Conservation (phyloP, 495 filamentous ascomycete species). For the Trichocladium antarcticum region DNA sequence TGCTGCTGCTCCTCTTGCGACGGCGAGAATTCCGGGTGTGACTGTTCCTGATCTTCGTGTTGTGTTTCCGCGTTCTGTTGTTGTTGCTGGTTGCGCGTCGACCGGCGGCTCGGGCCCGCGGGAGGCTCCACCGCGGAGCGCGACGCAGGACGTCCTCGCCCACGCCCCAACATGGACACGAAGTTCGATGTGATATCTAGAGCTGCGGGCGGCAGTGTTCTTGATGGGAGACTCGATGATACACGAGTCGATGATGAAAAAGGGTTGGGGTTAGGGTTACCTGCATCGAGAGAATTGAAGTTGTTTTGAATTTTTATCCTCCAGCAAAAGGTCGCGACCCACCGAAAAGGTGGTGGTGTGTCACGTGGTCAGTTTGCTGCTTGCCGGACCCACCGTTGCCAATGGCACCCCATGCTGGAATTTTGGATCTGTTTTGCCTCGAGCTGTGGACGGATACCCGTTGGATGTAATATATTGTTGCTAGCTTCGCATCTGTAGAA, state of each 20-base stretch:
- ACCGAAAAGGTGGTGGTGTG: background rate
- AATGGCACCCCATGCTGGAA: too few relatives aligned
- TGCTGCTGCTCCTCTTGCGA: background rate
- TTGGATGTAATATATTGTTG: too few relatives aligned
- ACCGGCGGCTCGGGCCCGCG: slow-evolving; percentile 14
- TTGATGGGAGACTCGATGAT: background rate
- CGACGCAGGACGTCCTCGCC: slow-evolving; percentile 16
- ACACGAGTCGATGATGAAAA: slow-evolving; percentile 4
- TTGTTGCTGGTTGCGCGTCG: slow-evolving; percentile 19
- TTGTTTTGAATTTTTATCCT: slow-evolving; percentile 19
- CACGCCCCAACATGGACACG: slow-evolving; percentile 16
- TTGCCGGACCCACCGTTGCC: too few relatives aligned
- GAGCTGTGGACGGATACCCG: too few relatives aligned
- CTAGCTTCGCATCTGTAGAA: too few relatives aligned
- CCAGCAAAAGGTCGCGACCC: background rate
- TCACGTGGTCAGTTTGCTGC: background rate
- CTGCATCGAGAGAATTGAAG: slow-evolving; percentile 6
- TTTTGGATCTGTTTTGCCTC: too few relatives aligned
- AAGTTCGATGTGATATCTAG: background rate
- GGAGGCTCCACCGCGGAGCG: slow-evolving; percentile 9
- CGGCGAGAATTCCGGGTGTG: background rate
- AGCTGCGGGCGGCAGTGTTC: background rate
- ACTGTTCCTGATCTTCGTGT: background rate
- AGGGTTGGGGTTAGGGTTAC: slow-evolving; percentile 32
- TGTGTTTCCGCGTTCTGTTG: slow-evolving; percentile 6